phyloP scores from a whole-genome alignment of 352 stramenopile species.

The Phytopythium vexans region DNA sequence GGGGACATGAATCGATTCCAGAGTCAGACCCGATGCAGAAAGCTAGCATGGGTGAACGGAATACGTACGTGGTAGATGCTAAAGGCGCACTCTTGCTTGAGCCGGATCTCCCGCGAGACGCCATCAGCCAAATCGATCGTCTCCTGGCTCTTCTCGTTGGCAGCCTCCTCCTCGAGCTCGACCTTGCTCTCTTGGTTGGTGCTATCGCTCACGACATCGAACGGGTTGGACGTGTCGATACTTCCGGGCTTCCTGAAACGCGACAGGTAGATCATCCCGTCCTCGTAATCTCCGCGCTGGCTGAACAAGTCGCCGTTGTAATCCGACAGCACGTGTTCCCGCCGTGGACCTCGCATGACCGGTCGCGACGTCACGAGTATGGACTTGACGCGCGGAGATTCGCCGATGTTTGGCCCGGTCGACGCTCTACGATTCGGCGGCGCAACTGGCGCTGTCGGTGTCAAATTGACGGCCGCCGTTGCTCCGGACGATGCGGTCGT shows the following conservation, averaged over 20 bases:
- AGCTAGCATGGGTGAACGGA: neutral
- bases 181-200: constrained; percentile 29
- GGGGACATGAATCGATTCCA: neutral
- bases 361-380: constrained; percentile 28
- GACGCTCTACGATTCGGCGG: constrained; percentile 28
- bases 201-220: constrained; percentile 15
- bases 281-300: constrained; percentile 79
- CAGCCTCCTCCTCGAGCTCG: constrained; percentile 39
- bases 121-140: constrained; percentile 12
- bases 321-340: constrained; percentile 48
- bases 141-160: constrained; percentile 48
- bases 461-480: neutral
- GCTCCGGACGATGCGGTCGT: constrained; percentile 1
- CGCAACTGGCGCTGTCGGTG: constrained; percentile 23
- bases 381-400: constrained; percentile 57
- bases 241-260: constrained; percentile 63
- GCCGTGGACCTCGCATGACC: constrained; percentile 18
- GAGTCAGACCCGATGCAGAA: neutral
- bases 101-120: constrained; percentile 48
- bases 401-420: constrained; percentile 15
- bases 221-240: constrained; percentile 18
- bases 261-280: constrained; percentile 88
- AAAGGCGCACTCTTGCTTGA: constrained; percentile 82
- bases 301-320: constrained; percentile 84
- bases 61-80: constrained; percentile 69